Percentiles rank a stretch among this genome's conserved stretches.
Conservation (phyloP, 1,139 yeast species). For the Zygosaccharomyces pseudobailii region DNA sequence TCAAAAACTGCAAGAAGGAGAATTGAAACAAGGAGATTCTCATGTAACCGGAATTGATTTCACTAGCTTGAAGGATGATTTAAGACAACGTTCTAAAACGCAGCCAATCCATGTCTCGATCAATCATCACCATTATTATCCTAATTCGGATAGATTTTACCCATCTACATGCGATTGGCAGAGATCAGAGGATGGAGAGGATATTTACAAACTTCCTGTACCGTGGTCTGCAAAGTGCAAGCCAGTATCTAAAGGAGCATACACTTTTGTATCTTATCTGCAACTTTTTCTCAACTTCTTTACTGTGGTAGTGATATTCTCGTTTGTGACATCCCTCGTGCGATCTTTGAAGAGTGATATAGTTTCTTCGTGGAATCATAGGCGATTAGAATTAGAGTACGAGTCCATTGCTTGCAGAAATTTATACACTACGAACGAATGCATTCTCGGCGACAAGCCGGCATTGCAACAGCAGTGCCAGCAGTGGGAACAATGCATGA, state of each 20-base stretch:
- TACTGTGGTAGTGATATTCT: slow-evolving; percentile 51
- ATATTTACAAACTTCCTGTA: slow-evolving; percentile 20
- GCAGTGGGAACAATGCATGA: slow-evolving; percentile 81
- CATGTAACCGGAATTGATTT: slow-evolving; percentile 1
- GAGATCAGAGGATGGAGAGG: slow-evolving; percentile 3
- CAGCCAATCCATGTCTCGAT: slow-evolving; percentile 29
- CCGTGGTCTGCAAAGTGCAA: slow-evolving; percentile 33
- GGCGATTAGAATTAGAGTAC: slow-evolving; percentile 54
- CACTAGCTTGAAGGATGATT: slow-evolving; percentile 9
- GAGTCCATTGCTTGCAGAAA: slow-evolving; percentile 65
- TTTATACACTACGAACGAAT: slow-evolving; percentile 68
- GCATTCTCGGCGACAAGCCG: slow-evolving; percentile 57
- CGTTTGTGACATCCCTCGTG: slow-evolving; percentile 51
- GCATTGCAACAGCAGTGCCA: slow-evolving; percentile 70
- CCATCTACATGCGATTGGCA: slow-evolving; percentile 1
- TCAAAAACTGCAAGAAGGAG: neutral
- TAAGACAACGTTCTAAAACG: slow-evolving; percentile 11
- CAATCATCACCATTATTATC: slow-evolving; percentile 26
- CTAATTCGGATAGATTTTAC: slow-evolving; percentile 6
- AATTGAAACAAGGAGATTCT: neutral
- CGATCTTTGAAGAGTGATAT: slow-evolving; percentile 67
- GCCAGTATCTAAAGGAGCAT: slow-evolving; percentile 50
- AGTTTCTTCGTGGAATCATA: slow-evolving; percentile 61
- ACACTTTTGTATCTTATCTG: slow-evolving; percentile 62
- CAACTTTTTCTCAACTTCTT: slow-evolving; percentile 65